Percentiles rank a stretch among this genome's conserved stretches.
Evolutionary conservation across 441 rosid species (phyloP).

Genomic region (Macaranga tanarius): DNA sequence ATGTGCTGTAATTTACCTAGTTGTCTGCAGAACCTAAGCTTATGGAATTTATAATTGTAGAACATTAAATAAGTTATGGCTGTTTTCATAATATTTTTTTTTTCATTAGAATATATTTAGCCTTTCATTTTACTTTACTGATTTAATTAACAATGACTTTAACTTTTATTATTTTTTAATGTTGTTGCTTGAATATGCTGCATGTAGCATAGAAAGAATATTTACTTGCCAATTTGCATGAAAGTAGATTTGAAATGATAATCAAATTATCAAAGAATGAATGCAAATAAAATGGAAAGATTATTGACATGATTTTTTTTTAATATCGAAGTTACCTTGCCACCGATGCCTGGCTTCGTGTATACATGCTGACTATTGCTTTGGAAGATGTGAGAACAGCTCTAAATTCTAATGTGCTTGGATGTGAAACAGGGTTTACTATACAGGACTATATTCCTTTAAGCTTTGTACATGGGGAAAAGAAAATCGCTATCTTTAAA

Average conservation of each 20-base stretch:
- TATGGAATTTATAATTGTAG: slow-evolving; percentile 3
- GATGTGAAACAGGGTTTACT: not conserved
- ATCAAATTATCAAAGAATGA: not conserved
- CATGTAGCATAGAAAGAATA: not conserved
- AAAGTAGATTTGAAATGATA: slow-evolving; percentile 9
- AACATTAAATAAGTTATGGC: not conserved
- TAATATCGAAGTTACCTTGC: not conserved
- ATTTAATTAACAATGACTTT: not conserved
- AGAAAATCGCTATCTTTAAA: not conserved
- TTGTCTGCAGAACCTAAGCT: slow-evolving; percentile 1
- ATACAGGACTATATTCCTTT: not conserved
- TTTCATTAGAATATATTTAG: not conserved
- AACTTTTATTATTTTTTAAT: not conserved
- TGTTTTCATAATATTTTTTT: not conserved
- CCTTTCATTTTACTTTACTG: not conserved
- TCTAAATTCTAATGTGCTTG: not conserved
- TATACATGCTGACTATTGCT: not conserved
- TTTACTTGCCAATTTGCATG: not conserved
- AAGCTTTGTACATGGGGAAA: not conserved
- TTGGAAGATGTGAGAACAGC: not conserved
- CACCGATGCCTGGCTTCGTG: not conserved
- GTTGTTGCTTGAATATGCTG: not conserved
- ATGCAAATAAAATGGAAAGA: not conserved
- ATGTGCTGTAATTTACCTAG: not conserved
- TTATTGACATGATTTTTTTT: not conserved